Conservation (phyloP, 2,329 filamentous ascomycete genomes). For the Biscogniauxia marginata region DNA sequence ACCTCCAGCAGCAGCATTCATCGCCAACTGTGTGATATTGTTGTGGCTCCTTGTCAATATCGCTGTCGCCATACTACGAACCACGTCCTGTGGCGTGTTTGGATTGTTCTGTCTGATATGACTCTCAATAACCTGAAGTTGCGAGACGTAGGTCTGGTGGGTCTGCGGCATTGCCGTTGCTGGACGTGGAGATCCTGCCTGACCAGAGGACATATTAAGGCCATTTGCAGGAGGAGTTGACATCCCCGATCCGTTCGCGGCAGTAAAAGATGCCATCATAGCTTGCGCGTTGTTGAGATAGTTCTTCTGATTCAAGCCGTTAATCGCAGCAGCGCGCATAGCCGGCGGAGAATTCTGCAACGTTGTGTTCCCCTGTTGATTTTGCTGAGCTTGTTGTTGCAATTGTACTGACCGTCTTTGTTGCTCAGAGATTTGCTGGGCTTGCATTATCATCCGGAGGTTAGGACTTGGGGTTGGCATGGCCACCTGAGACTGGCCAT, state of each 20-base stretch:
- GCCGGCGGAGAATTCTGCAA: slow-evolving; percentile 41
- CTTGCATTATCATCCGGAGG: slow-evolving; percentile 58
- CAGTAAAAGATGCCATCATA: slow-evolving; percentile 51
- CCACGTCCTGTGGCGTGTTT: slow-evolving; percentile 47
- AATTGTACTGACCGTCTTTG: slow-evolving; percentile 55
- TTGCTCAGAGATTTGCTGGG: slow-evolving; percentile 65
- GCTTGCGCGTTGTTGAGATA: slow-evolving; percentile 53
- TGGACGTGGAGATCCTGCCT: slow-evolving; percentile 46
- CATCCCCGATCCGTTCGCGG: slow-evolving; percentile 42
- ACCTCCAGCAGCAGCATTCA: slow-evolving; percentile 54
- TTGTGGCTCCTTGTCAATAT: slow-evolving; percentile 41
- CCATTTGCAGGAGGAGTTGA: slow-evolving; percentile 44
- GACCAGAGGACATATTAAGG: slow-evolving; percentile 46
- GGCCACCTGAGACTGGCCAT: slow-evolving; percentile 61
- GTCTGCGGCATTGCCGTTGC: slow-evolving; percentile 42
- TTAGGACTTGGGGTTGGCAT: slow-evolving; percentile 47
- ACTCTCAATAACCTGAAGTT: slow-evolving; percentile 52
- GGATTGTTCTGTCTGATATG: slow-evolving; percentile 52
- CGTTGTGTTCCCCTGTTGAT: slow-evolving; percentile 38
- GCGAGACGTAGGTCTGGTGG: slow-evolving; percentile 46
- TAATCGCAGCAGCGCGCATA: slow-evolving; percentile 42
- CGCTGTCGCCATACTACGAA: slow-evolving; percentile 51
- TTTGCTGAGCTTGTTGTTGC: slow-evolving; percentile 29
- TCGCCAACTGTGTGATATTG: slow-evolving; percentile 44
- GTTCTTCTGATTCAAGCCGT: slow-evolving; percentile 49